Evolutionary conservation across 2,329 filamentous ascomycete species (phyloP), one percentile per base, ranked within the genome.

Genomic region (Onygenales sp.): DNA sequence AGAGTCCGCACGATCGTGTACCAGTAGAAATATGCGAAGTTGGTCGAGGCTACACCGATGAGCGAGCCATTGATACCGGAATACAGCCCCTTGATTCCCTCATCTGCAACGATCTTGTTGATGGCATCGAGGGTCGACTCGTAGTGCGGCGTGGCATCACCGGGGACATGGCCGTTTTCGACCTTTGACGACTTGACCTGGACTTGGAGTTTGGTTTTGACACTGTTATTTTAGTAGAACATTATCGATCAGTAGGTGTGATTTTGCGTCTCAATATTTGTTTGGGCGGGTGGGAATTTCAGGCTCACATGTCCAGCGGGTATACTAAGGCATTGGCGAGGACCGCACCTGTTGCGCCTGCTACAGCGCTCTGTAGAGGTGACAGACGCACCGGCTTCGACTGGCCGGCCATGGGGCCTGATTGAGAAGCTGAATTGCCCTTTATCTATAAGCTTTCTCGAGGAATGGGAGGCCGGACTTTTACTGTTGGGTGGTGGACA

Each of bases 1-100:
- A 95, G 71, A 13, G 83, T 83, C 58, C 93, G 84, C 34, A 96
- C 88, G 32, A 93, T 74, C 4, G 89, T 92, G 70, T 97, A 97
- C 91, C 92, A 97, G 75, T 98, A 98, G 70, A 98, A 98, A 74
- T 98, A 98, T 63, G 93, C 93, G 68, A 98, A 98, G 71, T 98
- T 98, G 51, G 92, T 97, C 31, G 91, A 96, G 1, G 90, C 92
- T 37, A 98, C 93, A 52, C 93, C 93, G 50, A 97, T 74, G 14
- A 98, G 77, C 4, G 91, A 84, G 49, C 92, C 91, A 56, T 83
- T 79, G 68, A 98, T 91, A 56, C 93, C 93, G 51, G 87, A 83
- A 65, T 98, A 98, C 6, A 98, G 81, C 6, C 93, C 93, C 46
- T 76, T 64, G 7, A 93, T 53, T 34, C 93, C 93, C 61, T 98